Conservation (phyloP, 768 basidiomycete genomes). For the Tulasnella sp. region DNA sequence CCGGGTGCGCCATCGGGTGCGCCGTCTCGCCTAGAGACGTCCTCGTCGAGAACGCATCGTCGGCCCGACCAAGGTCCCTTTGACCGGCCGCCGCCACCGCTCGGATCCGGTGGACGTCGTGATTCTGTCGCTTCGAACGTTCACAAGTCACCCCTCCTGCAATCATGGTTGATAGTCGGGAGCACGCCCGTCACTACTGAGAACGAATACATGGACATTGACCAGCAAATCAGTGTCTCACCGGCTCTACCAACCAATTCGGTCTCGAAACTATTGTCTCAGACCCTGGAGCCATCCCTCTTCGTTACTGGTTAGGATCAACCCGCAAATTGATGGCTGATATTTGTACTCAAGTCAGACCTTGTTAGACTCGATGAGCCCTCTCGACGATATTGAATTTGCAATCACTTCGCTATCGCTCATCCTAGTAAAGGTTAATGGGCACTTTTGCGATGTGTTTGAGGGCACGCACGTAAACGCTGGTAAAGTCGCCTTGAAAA, state of each 20-base stretch:
- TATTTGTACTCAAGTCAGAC: too few species aligned
- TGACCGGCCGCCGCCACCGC: not conserved
- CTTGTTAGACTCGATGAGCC: too few species aligned
- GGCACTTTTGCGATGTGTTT: not conserved
- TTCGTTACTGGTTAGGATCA: too few species aligned
- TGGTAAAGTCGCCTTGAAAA: not conserved
- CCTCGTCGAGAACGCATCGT: not conserved
- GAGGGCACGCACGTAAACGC: not conserved
- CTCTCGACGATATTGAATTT: too few species aligned
- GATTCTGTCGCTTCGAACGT: not conserved
- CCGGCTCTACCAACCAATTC: too few species aligned
- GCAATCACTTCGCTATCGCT: too few species aligned
- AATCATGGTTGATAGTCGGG: not conserved
- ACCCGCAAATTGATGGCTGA: too few species aligned
- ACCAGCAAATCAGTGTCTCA: too few species aligned
- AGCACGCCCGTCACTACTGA: too few species aligned
- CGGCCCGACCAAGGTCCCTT: not conserved
- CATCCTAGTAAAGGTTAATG: not conserved
- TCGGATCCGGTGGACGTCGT: not conserved
- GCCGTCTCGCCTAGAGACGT: not conserved
- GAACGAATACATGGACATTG: too few species aligned
- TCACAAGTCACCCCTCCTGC: not conserved
- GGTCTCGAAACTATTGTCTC: too few species aligned
- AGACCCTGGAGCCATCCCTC: too few species aligned
- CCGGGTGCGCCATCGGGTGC: not conserved